phyloP scores from a whole-genome alignment of 441 rosid species.

The Isatis lusitanica region DNA sequence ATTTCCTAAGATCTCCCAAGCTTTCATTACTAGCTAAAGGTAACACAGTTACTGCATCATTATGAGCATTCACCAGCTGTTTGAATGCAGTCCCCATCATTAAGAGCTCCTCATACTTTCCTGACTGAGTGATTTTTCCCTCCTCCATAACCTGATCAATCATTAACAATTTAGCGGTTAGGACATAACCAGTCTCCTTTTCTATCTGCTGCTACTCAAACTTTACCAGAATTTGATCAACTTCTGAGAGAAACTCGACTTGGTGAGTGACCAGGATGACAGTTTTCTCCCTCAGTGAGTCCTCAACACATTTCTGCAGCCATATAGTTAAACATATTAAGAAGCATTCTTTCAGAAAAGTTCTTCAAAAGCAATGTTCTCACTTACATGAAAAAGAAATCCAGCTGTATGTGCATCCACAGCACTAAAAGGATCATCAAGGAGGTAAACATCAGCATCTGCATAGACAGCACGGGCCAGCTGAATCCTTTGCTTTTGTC shows the following conservation, averaged over 20 bases:
- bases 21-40: conserved; percentile 37
- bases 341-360: neutral
- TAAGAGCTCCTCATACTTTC: conserved; percentile 68
- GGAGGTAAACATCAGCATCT: conserved; percentile 81
- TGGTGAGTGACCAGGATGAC: conserved; percentile 90
- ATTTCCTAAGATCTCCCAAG: conserved; percentile 27
- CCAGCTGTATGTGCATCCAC: conserved; percentile 90
- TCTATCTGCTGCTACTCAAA: neutral
- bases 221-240: conserved; percentile 70
- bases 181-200: neutral
- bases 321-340: conserved; percentile 7
- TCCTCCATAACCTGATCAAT: conserved; percentile 70
- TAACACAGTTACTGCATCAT: conserved; percentile 54
- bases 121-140: conserved; percentile 65
- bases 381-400: conserved; percentile 63
- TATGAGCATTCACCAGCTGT: conserved; percentile 82
- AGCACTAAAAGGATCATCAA: conserved; percentile 86
- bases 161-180: neutral
- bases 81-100: conserved; percentile 72
- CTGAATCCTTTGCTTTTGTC: conserved; percentile 93
- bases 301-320: conserved; percentile 77
- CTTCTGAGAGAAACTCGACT: conserved; percentile 85
- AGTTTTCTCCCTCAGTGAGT: conserved; percentile 59
- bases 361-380: neutral
- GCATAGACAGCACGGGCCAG: conserved; percentile 85